A percentile compares a stretch with the other conserved stretches of the same genome.
Conservation (phyloP, 176 grass and related monocot species). For the Rhynchospora breviuscula region DNA sequence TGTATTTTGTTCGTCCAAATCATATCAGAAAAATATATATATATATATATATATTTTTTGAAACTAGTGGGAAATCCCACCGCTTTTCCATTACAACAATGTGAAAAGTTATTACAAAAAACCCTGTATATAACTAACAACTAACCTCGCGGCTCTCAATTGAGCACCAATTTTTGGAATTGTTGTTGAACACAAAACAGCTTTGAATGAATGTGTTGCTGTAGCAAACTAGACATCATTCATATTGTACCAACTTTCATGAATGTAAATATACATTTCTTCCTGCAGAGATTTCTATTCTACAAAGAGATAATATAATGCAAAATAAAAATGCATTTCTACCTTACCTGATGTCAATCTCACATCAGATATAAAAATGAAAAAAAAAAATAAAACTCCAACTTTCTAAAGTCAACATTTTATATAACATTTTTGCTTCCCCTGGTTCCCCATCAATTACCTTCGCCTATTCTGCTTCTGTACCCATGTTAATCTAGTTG, state of each 20-base stretch:
- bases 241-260: not conserved
- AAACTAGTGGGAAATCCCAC: too few species aligned
- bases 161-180: too few species aligned
- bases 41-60: too few species aligned
- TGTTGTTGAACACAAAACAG: too few species aligned
- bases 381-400: not conserved
- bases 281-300: not conserved
- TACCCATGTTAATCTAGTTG: not conserved
- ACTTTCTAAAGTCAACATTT: not conserved
- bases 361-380: not conserved
- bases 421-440: not conserved
- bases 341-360: not conserved
- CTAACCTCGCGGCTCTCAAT: too few species aligned
- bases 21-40: too few species aligned
- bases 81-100: too few species aligned
- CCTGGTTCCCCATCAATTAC: not conserved
- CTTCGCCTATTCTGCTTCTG: not conserved
- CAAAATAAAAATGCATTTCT: not conserved
- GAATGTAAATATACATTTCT: not conserved
- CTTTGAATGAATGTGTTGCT: not conserved
- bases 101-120: too few species aligned
- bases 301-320: not conserved
- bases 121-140: too few species aligned
- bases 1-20: too few species aligned
- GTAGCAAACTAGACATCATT: not conserved